Evolutionary conservation across 1,284 basidiomycete species (phyloP).

Genomic region (Cutaneotrichosporon sp.): DNA sequence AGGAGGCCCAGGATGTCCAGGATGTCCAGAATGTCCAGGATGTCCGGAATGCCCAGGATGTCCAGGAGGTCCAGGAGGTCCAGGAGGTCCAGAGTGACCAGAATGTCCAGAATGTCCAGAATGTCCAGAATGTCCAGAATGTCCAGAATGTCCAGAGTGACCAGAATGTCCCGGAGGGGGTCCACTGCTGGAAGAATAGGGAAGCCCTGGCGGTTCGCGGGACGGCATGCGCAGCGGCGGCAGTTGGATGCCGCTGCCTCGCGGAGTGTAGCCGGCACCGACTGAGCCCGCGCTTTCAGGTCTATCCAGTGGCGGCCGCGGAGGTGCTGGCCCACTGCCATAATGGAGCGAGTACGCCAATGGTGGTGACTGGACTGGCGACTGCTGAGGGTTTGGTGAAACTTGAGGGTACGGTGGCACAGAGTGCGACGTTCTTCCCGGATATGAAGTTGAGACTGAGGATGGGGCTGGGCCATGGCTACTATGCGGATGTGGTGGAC

Average conservation of each 20-base stretch:
- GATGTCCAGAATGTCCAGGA: too few species aligned
- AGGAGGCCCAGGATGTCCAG: too few species aligned
- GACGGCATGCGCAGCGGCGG: background rate
- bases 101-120: too few species aligned
- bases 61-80: too few species aligned
- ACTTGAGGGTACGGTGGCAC: background rate
- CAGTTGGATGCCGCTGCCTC: background rate
- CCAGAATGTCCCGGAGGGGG: too few species aligned
- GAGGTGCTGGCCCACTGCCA: background rate
- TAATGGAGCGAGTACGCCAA: background rate
- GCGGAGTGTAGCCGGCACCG: background rate
- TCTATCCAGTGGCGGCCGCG: background rate
- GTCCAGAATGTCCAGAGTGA: too few species aligned
- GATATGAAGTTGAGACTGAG: background rate
- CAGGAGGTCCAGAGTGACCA: too few species aligned
- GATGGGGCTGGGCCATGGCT: background rate
- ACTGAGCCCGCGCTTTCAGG: background rate
- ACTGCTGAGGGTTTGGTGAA: background rate
- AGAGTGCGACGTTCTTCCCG: background rate
- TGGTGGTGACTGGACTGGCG: background rate
- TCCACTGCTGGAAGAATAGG: background rate
- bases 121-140: too few species aligned
- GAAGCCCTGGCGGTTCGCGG: background rate
- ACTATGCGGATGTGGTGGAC: background rate
- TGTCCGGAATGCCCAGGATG: too few species aligned